Evolutionary conservation across 2,329 filamentous ascomycete species (phyloP), one percentile per base, ranked within the genome.

Genomic region (Pseudopithomyces chartarum): DNA sequence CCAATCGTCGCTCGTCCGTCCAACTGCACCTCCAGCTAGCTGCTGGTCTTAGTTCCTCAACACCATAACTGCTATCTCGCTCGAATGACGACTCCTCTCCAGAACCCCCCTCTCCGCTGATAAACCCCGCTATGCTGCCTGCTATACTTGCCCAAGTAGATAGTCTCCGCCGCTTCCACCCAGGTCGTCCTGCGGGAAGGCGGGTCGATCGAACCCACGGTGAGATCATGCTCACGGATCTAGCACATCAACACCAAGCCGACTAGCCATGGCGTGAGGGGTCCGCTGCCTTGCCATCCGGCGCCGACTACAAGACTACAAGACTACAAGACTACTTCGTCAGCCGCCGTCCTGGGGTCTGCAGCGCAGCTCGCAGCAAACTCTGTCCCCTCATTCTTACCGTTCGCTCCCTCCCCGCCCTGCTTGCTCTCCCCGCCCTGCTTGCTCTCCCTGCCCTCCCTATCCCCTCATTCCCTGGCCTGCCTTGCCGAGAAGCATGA

Each of bases 61-160:
- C 47, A 50, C 47, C 34, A 50, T 11, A 32, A 17, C 22, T 40
- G 47, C 34, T 32, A 50, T 50, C 47, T 50, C 47, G 22, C 39
- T 40, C 20, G 17, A n/a, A 50, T 49, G 33, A 49, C 46, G 46
- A 38, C 8, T 10, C 15, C 20, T 11, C n/a, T 15, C 44, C 44
- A 4, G 4, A 29, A 29, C 8, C 26, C 26, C 5, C 26, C 26
- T 4, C n/a, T 29, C 8, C 8, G 26, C 26, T 29, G 26, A 29
- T 29, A 29, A 29, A 8, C 26, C 26, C 4, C 26, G 26, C 26
- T 36, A 13, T 36, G 15, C 34, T 3, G 13, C 15, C 34, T 36
- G 34, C 34, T 5, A 36, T 5, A 5, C 3, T 13, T 5, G 12
- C n/a, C n/a, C 39, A 42, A 6, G 6, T 42, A 10, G 13, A 19